A percentile compares a stretch with the other conserved stretches of the same genome.
Conservation (phyloP, 495 filamentous ascomycete genomes). For the Pyrenula aspistea region DNA sequence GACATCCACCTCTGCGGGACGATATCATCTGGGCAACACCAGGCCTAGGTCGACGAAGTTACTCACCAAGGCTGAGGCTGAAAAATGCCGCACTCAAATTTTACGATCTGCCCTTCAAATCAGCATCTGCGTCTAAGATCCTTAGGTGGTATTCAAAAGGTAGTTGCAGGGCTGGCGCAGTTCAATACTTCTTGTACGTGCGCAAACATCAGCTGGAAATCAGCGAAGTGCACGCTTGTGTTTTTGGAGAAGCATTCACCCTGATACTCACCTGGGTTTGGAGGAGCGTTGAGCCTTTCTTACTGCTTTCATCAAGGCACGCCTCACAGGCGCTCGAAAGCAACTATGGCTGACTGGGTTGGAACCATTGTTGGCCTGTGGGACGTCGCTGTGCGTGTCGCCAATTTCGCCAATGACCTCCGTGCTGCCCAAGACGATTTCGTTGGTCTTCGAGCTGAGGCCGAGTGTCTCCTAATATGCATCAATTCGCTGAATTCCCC, state of each 20-base stretch:
- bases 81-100: background rate
- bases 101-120: background rate
- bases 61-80: background rate
- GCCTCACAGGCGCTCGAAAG: background rate
- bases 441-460: background rate
- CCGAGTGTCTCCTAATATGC: background rate
- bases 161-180: background rate
- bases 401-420: background rate
- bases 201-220: background rate
- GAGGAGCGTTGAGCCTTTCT: background rate
- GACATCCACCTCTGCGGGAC: too few relatives aligned
- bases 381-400: background rate
- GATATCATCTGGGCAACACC: too few relatives aligned
- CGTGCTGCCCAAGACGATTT: background rate
- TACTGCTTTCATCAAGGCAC: background rate
- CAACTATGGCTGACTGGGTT: background rate
- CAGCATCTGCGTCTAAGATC: background rate
- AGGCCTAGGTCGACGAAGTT: too few relatives aligned
- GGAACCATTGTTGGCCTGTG: background rate
- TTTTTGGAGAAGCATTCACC: background rate
- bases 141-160: too few relatives aligned
- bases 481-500: background rate
- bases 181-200: background rate
- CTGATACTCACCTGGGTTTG: background rate
- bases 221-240: background rate